Conservation (phyloP, 176 grass and related monocot genomes). For the Stipa capillata region DNA sequence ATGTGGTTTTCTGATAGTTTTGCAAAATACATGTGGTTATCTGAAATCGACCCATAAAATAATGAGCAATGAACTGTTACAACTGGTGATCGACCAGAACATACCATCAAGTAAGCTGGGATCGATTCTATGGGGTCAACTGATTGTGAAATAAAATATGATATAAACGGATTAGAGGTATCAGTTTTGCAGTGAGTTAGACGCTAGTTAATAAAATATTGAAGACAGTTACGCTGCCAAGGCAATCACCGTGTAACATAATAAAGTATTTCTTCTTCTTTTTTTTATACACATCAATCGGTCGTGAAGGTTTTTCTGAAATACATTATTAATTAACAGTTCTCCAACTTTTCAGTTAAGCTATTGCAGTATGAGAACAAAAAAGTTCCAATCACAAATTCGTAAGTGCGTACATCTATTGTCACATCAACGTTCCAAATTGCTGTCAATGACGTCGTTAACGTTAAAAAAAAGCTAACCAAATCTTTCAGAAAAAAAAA, state of each 20-base stretch:
- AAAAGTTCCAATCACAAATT: background rate
- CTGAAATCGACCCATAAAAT: too few relatives aligned
- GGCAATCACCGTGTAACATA: background rate
- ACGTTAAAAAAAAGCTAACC: background rate
- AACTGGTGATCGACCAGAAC: too few relatives aligned
- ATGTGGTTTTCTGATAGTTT: too few relatives aligned
- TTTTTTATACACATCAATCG: background rate
- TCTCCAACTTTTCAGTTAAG: background rate
- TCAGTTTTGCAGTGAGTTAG: background rate
- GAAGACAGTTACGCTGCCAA: background rate
- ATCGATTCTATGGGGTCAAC: too few relatives aligned
- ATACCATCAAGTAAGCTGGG: too few relatives aligned
- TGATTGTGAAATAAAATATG: too few relatives aligned
- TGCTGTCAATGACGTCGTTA: background rate
- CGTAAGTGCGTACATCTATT: background rate
- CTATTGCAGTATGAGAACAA: conserved; percentile 1
- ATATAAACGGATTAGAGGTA: too few relatives aligned
- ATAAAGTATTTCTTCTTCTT: too few relatives aligned
- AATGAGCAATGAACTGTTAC: too few relatives aligned
- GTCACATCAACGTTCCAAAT: background rate
- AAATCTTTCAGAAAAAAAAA: too few relatives aligned
- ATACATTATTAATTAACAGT: background rate
- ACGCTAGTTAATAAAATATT: background rate
- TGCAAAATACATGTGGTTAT: too few relatives aligned
- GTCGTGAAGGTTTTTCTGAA: background rate